Evolutionary conservation across 768 basidiomycete genomes (phyloP), one percentile per base, ranked within the genome.

Genomic region (Rubroboletus satanas): DNA sequence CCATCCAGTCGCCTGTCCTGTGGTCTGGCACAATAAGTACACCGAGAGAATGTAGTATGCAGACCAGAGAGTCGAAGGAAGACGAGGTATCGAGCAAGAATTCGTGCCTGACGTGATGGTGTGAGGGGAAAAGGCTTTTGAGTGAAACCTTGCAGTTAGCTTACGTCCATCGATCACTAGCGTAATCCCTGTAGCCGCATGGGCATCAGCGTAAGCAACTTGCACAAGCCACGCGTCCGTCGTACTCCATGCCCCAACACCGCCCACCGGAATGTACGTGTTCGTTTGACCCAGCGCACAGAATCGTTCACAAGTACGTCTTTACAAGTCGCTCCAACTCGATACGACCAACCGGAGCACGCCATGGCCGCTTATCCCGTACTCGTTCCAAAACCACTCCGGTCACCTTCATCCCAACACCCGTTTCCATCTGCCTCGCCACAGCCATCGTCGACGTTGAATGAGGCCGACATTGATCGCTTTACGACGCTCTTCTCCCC

Each of bases 401-500:
- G 10, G 15, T 5, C 37, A 5, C 45, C 31, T 2, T 8, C 45
- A 21, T 21, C 18, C 45, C 18, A 36, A 23, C 33, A 26, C 2
- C 5, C 32, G 45, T 32, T 45, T 2, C 31, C 7, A 18, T 10
- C 29, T n/a, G n/a, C 31, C 45, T 46, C 45, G 26, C 15, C 12
- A 7, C 21, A 32, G 35, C 14, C 50, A 17, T 11, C 51, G 10
- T 31, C 50, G 15, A 37, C 28, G 11, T 43, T 57, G 15, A 62
- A 62, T 17, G 74, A 72, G 42, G 63, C 63, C 12, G 67, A 72
- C 31, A 64, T 71, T 6, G 75, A 73, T 56, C 75, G 74, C 18
- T 79, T 78, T 38, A 70, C 76, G 1, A 74, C 70, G 4, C 66
- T 80, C 33, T 79, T 80, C 57, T 63, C 70, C 5, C 79, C 79